Evolutionary conservation across 768 basidiomycete species (phyloP).

Genomic region (Russula compacta): DNA sequence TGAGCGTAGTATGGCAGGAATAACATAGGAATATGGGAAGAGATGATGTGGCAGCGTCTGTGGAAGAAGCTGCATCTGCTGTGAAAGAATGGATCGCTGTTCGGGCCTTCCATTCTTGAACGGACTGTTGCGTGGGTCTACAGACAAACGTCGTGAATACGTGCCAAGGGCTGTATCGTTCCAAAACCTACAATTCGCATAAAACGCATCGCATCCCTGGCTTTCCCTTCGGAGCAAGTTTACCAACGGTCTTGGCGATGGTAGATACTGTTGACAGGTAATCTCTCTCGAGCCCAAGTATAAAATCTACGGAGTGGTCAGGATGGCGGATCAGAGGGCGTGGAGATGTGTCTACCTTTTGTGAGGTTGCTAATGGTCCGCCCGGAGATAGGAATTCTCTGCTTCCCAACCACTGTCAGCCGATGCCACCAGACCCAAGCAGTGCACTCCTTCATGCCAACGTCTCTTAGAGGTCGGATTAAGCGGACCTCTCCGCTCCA

Average conservation of each 20-base stretch:
- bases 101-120: slow-evolving; percentile 64
- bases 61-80: slow-evolving; percentile 15
- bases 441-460: slow-evolving; percentile 72
- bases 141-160: neutral
- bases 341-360: slow-evolving; percentile 38
- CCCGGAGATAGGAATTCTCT: slow-evolving; percentile 36
- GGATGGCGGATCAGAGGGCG: neutral
- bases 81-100: slow-evolving; percentile 61
- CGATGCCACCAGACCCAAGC: slow-evolving; percentile 70
- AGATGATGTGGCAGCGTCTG: slow-evolving; percentile 16
- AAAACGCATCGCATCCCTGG: slow-evolving; percentile 44
- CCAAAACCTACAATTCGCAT: slow-evolving; percentile 47
- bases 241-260: slow-evolving; percentile 70
- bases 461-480: slow-evolving; percentile 59
- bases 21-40: slow-evolving; percentile 47
- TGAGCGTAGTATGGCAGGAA: slow-evolving; percentile 51
- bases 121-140: slow-evolving; percentile 55
- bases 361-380: slow-evolving; percentile 60
- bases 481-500: slow-evolving; percentile 35
- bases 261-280: slow-evolving; percentile 85
- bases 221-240: slow-evolving; percentile 57
- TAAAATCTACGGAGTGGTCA: slow-evolving; percentile 47
- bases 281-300: slow-evolving; percentile 68
- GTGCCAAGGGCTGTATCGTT: neutral
- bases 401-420: slow-evolving; percentile 43